Percentiles rank a stretch among this genome's conserved stretches.
These are phyloP conservation scores for Phytophthora gonapodyides DNA, from an alignment of 352 stramenopile species.

Conservation along the genomic window DNA sequence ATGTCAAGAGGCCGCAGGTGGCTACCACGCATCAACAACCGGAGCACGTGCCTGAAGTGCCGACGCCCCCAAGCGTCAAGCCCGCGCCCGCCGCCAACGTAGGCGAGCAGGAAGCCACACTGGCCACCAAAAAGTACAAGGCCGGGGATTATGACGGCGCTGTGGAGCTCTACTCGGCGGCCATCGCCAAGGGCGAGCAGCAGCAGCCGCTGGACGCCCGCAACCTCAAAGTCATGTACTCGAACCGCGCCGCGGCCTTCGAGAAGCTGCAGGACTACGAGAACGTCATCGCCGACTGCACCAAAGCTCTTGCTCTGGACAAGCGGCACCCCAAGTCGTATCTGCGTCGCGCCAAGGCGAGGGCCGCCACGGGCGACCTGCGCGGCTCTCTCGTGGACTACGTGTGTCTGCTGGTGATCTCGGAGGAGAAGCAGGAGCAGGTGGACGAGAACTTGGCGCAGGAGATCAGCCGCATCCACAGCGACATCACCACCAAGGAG, in stretches of 20 bases:
- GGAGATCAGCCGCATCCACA: slow-evolving; percentile 82
- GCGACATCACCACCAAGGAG: slow-evolving; percentile 68
- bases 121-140: slow-evolving; percentile 84
- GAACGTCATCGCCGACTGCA: slow-evolving; percentile 68
- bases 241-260: slow-evolving; percentile 77
- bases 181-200: slow-evolving; percentile 67
- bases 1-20: slow-evolving; percentile 40
- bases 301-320: slow-evolving; percentile 61
- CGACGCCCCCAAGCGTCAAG: slow-evolving; percentile 31
- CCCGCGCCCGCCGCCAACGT: slow-evolving; percentile 29
- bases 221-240: slow-evolving; percentile 89
- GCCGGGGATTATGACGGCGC: slow-evolving; percentile 65
- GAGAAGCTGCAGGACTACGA: slow-evolving; percentile 70
- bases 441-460: slow-evolving; percentile 69
- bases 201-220: slow-evolving; percentile 60
- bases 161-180: slow-evolving; percentile 69
- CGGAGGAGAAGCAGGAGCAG: slow-evolving; percentile 76
- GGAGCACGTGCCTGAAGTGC: slow-evolving; percentile 23
- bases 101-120: slow-evolving; percentile 66
- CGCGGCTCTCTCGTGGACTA: slow-evolving; percentile 77
- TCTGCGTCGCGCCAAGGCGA: slow-evolving; percentile 74
- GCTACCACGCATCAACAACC: slow-evolving; percentile 34
- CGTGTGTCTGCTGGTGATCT: slow-evolving; percentile 78
- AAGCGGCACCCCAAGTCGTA: slow-evolving; percentile 82
- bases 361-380: slow-evolving; percentile 51